Evolutionary conservation across 2,329 filamentous ascomycete genomes (phyloP).

Genomic region (Alternaria ventricosa): DNA sequence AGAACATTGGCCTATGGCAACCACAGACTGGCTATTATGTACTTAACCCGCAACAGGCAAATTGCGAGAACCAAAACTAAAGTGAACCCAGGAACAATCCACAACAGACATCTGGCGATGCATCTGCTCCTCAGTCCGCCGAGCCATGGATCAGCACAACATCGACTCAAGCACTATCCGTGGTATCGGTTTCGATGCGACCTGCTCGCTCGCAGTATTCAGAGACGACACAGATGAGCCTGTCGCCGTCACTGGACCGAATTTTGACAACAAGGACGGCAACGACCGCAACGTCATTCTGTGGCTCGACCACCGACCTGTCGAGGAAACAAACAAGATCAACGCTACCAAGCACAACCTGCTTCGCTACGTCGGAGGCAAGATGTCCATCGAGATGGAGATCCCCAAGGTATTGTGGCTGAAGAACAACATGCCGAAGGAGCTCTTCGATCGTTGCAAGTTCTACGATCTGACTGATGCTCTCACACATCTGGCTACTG

Average conservation of each 20-base stretch:
- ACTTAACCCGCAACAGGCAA: constrained; percentile 15
- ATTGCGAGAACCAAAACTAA: constrained; percentile 6
- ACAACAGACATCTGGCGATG: constrained; percentile 96
- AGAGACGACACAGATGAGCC: constrained; percentile 88
- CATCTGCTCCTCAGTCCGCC: constrained; percentile 87
- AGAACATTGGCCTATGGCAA: constrained; percentile 62
- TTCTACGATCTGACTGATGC: constrained; percentile 96
- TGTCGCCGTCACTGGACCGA: constrained; percentile 84
- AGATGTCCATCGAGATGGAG: constrained; percentile 99
- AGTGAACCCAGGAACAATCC: constrained; percentile 79
- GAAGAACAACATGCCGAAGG: constrained; percentile 95
- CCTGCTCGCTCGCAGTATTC: constrained; percentile 96
- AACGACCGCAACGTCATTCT: constrained; percentile 94
- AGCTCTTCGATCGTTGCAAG: constrained; percentile 90
- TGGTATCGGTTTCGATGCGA: constrained; percentile 96
- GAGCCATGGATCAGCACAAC: constrained; percentile 80
- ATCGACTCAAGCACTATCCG: constrained; percentile 78
- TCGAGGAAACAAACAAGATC: constrained; percentile 90
- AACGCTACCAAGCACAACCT: constrained; percentile 92
- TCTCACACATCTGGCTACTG: constrained; percentile 91
- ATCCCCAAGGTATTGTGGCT: constrained; percentile 98
- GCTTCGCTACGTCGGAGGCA: constrained; percentile 93
- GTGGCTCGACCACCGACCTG: constrained; percentile 94
- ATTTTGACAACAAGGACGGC: constrained; percentile 76
- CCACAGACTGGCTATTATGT: constrained; percentile 63